Evolutionary conservation across 2,329 filamentous ascomycete genomes (phyloP).

Genomic region (Pseudogymnoascus sp.): DNA sequence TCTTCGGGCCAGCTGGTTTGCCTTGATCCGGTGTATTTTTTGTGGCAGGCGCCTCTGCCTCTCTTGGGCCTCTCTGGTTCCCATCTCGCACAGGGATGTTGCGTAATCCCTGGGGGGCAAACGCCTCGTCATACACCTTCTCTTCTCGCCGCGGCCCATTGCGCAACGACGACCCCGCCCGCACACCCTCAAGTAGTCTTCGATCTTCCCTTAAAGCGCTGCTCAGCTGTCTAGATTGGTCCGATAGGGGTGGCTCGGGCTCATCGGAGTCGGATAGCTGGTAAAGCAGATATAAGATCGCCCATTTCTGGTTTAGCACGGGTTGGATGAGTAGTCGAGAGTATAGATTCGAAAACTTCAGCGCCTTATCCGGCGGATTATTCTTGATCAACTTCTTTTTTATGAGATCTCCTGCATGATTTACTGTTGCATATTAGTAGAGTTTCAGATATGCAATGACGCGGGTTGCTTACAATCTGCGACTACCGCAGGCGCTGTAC

Average conservation of each 20-base stretch:
- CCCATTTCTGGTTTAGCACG: constrained; percentile 93
- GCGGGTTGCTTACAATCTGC: constrained; percentile 26
- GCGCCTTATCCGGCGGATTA: constrained; percentile 65
- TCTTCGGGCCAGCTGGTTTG: constrained; percentile 35
- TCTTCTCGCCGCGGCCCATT: constrained; percentile 33
- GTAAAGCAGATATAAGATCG: constrained; percentile 84
- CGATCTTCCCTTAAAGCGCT: constrained; percentile 20
- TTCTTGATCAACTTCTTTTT: constrained; percentile 77
- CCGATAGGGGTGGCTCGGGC: not conserved
- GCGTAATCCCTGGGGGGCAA: constrained; percentile 43
- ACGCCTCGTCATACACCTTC: constrained; percentile 44
- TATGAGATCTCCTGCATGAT: constrained; percentile 88
- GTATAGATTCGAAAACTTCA: constrained; percentile 85
- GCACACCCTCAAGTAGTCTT: constrained; percentile 5
- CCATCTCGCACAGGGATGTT: constrained; percentile 25
- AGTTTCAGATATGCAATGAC: not conserved
- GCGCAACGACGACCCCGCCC: constrained; percentile 26
- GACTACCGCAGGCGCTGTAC: constrained; percentile 25
- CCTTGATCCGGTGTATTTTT: constrained; percentile 22
- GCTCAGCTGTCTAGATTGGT: not conserved
- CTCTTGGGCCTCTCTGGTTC: constrained; percentile 27
- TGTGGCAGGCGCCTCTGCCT: constrained; percentile 23
- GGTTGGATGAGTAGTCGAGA: constrained; percentile 82
- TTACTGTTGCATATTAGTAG: constrained; percentile 43
- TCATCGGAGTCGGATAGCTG: constrained; percentile 59